Base-by-base conservation (phyloP, 1,139 yeast genomes). In the Saccharomyces hybrid region DNA sequence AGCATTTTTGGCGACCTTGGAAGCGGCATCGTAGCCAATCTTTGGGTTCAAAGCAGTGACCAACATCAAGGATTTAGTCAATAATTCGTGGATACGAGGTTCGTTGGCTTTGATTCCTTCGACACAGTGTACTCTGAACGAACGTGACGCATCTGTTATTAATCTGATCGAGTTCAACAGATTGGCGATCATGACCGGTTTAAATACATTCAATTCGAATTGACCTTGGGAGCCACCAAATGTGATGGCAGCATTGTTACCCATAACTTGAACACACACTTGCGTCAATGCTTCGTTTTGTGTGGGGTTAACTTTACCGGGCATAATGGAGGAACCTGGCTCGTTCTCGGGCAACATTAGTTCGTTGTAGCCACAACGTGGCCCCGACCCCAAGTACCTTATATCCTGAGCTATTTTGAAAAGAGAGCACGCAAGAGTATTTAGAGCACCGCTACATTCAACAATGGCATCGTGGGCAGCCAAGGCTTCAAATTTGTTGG, bases 311-410 rank as follows among this genome's bases (percentile, higher is more conserved):
- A 93, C 98, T 78, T 93, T 93, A 71, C 99, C 99, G 54, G 99
- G 99, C 99, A 95, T 93, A 73, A 93, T 93, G 31, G 97, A 89
- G 57, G 97, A 89, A 70, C 99, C 99, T 56, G 99, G 99, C 76
- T 93, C 99, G 73, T 95, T 95, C 78, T 91, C 99, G 60, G 99
- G 99, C 64, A 93, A 79, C 31, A 90, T 72, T 66, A 93, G 83
- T 76, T 93, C 99, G 55, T 98, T 98, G 75, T 93, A 93, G 57
- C 99, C 99, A 76, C 99, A 93, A 77, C 99, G 85, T 70, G 99
- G 99, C 65, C 99, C 99, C 46, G 97, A 89, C 59, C 99, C 99
- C 67, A 93, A 83, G 81, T 93, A 93, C 76, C 99, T 82, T 72
- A 93, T 93, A 73, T 93, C 99, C 73, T 95, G 89, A 65, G 98